A percentile compares a stretch with the other conserved stretches of the same genome.
Evolutionary conservation across 345 rosid genomes (phyloP).

Genomic region (Eucalyptus guilfoylei): DNA sequence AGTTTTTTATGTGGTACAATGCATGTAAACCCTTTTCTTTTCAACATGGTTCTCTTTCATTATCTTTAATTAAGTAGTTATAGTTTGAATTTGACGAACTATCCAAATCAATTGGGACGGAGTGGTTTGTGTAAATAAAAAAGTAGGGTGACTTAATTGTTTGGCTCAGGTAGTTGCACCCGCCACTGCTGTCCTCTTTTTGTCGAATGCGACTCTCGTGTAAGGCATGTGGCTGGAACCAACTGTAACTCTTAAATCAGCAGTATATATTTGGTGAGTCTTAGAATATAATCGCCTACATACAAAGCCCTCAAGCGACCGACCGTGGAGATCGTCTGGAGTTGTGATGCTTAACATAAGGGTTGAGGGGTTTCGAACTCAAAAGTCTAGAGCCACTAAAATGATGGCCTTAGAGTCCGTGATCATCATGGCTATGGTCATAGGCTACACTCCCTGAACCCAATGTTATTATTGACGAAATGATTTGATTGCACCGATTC

Average conservation of each 20-base stretch:
- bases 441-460: too few relatives aligned
- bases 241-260: neutral
- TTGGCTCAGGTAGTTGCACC: neutral
- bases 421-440: neutral
- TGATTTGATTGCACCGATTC: neutral
- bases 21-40: neutral
- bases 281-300: neutral
- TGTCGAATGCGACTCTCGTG: neutral
- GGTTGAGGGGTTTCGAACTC: neutral
- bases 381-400: neutral
- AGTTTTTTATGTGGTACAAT: neutral
- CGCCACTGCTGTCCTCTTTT: neutral
- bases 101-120: neutral
- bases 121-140: neutral
- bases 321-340: accelerated
- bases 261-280: neutral
- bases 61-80: neutral
- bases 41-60: neutral
- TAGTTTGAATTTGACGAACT: neutral
- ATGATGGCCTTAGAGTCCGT: neutral
- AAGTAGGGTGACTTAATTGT: neutral
- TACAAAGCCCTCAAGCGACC: accelerated
- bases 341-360: neutral
- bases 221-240: neutral
- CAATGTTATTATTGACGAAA: neutral